Conservation (phyloP, 768 basidiomycete species). For the Lactarius akahatsu region DNA sequence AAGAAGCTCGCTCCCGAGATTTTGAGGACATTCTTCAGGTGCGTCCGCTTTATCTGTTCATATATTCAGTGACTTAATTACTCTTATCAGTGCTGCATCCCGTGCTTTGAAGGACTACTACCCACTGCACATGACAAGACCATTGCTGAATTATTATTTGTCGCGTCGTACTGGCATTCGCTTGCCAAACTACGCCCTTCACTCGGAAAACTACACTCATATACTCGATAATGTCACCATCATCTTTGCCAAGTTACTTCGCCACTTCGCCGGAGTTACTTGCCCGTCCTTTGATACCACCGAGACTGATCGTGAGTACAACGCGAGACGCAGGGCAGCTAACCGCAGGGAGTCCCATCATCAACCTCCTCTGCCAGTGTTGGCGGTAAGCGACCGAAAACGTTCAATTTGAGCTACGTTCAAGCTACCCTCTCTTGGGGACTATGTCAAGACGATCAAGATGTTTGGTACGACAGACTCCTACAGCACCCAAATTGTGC, state of each 20-base stretch:
- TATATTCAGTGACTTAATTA: not conserved
- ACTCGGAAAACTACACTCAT: not conserved
- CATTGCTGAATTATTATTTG: not conserved
- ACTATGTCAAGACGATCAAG: too few relatives aligned
- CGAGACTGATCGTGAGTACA: too few relatives aligned
- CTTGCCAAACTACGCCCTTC: not conserved
- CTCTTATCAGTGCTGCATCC: not conserved
- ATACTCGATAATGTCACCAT: not conserved
- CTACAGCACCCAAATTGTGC: too few relatives aligned
- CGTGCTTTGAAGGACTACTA: not conserved
- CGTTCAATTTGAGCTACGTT: too few relatives aligned
- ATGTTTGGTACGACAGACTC: too few relatives aligned
- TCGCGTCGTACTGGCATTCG: not conserved
- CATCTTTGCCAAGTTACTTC: not conserved
- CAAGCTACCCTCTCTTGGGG: too few relatives aligned
- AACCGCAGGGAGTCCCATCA: too few relatives aligned
- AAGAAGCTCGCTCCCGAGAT: not conserved
- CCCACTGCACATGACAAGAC: not conserved
- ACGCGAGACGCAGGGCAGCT: too few relatives aligned
- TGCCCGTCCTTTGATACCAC: not conserved
- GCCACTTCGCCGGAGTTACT: not conserved
- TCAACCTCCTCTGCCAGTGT: too few relatives aligned
- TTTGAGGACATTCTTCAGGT: not conserved
- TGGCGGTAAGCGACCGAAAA: too few relatives aligned
- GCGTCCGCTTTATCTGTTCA: not conserved